Evolutionary conservation across 163 green algal genomes (phyloP), one percentile per base, ranked within the genome.

Genomic region (Scenedesmus sp.): DNA sequence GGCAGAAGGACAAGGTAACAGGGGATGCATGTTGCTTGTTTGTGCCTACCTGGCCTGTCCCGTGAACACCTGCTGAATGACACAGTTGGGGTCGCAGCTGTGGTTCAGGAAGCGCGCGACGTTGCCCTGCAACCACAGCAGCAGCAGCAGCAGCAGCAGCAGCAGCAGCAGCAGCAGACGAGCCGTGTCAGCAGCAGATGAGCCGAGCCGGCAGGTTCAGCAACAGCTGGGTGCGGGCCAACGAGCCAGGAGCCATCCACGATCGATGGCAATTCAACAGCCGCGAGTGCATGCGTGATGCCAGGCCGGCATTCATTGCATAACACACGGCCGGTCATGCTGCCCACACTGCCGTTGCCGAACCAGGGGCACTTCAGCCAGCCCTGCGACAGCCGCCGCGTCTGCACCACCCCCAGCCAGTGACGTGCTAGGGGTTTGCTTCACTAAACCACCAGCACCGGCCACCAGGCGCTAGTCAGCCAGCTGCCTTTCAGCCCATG

Each of bases 81-180:
- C 97, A 86, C 98, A 99, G 95, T 99, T 99, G 37, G 98, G 98
- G 37, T 98, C 95, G 94, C 98, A 99, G 7, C 93, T 97, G 96
- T 99, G 98, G 93, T 99, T 99, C 94, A 99, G 98, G 94, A 99
- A 99, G 59, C 97, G 95, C 1, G 96, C 96, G 80, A 96, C 91
- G 83, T 97, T 98, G 79, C 97, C 97, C 94, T 98, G 95, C 40
- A 30, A 51, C 40, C 43, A 73, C 72, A 81, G 72, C 35, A 81
- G 35, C 72, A 81, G 35, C 72, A 81, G 35, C 72, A 81, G 72
- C 16, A 76, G 30, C 26, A 76, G 30, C 26, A 76, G 30, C 65
- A 33, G 6, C 51, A 53, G n/a, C n/a, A n/a, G 49, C 49, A 56
- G 49, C 49, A 56, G 49, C 49, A 56, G 49, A n/a, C n/a, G n/a